phyloP scores from a whole-genome alignment of 1,284 basidiomycete genomes.

The Hemileia vastatrix region DNA sequence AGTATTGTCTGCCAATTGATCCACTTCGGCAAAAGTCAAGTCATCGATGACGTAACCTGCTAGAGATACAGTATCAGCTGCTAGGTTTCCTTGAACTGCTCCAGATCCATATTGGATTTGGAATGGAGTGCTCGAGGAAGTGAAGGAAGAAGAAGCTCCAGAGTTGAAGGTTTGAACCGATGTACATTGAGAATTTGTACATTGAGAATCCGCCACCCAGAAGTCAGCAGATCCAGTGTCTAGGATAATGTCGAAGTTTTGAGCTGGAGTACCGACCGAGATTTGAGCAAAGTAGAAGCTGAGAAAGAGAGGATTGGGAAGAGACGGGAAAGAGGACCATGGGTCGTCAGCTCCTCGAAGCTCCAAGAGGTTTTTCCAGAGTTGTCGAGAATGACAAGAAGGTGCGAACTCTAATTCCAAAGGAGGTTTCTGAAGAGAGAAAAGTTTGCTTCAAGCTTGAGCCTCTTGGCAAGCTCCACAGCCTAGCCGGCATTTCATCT shows the following conservation, averaged over 20 bases:
- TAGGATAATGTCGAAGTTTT: constrained; percentile 48
- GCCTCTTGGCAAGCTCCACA: too few species aligned
- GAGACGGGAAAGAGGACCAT: too few species aligned
- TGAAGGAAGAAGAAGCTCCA: constrained; percentile 30
- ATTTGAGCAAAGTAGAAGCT: constrained; percentile 39
- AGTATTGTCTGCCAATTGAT: constrained; percentile 33
- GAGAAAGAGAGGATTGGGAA: too few species aligned
- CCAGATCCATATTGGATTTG: constrained; percentile 40
- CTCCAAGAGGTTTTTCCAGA: too few species aligned
- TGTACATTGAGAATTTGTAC: constrained; percentile 26
- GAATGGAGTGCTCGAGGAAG: constrained; percentile 31
- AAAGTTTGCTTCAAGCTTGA: too few species aligned
- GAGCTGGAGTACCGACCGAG: constrained; percentile 47
- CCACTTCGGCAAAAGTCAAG: constrained; percentile 38
- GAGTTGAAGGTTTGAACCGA: constrained; percentile 25
- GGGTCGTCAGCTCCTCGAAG: too few species aligned
- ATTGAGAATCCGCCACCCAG: constrained; percentile 37
- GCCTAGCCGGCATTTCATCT: too few species aligned
- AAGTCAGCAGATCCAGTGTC: constrained; percentile 51
- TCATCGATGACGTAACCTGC: constrained; percentile 38
- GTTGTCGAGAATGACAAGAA: too few species aligned
- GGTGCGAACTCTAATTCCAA: too few species aligned
- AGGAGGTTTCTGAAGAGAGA: too few species aligned
- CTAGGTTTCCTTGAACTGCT: constrained; percentile 35
- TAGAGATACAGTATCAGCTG: constrained; percentile 36